phyloP scores from a whole-genome alignment of 768 basidiomycete genomes.

The Pulveroboletus sp. region DNA sequence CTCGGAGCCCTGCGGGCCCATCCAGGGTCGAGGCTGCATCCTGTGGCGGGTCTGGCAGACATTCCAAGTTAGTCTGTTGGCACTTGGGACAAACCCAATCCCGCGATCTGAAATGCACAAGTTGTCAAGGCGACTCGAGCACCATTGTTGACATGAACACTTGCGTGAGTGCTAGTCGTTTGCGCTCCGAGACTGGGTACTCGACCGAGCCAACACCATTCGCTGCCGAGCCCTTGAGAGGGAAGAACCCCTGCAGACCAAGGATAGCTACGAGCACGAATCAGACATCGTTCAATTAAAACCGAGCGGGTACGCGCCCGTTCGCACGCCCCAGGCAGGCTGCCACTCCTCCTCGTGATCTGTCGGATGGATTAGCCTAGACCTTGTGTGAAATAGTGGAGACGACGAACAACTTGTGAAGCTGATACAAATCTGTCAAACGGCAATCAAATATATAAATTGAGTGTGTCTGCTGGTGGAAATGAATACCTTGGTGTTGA shows the following conservation, averaged over 20 bases:
- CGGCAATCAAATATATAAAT: constrained; percentile 4
- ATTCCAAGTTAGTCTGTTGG: constrained; percentile 56
- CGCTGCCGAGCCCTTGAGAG: constrained; percentile 81
- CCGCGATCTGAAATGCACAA: constrained; percentile 51
- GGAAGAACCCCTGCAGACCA: constrained; percentile 85
- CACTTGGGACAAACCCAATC: constrained; percentile 79
- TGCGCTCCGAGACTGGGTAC: constrained; percentile 68
- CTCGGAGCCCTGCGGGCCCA: constrained; percentile 17
- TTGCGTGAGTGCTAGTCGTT: constrained; percentile 70
- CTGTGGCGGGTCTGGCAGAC: constrained; percentile 61
- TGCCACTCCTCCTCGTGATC: constrained; percentile 98
- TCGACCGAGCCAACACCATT: constrained; percentile 87
- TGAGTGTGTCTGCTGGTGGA: constrained; percentile 12
- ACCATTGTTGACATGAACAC: constrained; percentile 29
- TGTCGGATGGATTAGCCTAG: constrained; percentile 34
- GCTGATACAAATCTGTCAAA: constrained; percentile 78
- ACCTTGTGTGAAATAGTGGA: constrained; percentile 16
- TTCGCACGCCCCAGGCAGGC: constrained; percentile 96
- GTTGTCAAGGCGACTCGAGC: constrained; percentile 7
- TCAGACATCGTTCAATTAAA: constrained; percentile 13
- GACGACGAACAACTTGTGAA: constrained; percentile 75
- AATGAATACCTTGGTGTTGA: constrained; percentile 80
- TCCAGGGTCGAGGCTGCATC: constrained; percentile 14
- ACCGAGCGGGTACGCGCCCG: constrained; percentile 47
- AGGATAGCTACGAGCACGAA: constrained; percentile 59